phyloP scores from a whole-genome alignment of 805 yeast genomes.

The Monosporozyma servazzii region DNA sequence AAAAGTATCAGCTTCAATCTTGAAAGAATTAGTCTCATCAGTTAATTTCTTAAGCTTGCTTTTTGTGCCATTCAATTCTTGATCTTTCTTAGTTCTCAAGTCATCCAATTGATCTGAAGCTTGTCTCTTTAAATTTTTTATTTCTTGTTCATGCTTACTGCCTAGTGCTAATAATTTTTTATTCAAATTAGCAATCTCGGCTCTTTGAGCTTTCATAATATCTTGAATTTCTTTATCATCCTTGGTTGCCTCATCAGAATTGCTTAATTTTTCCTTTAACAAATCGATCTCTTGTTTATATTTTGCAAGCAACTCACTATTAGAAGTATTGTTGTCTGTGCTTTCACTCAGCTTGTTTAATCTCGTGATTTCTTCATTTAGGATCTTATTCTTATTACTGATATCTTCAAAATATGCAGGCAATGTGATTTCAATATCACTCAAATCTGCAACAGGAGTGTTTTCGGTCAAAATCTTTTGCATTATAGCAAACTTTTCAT shows the following conservation, averaged over 20 bases:
- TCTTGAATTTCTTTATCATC: background rate
- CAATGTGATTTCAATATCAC: slow-evolving; percentile 61
- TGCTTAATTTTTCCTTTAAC: background rate
- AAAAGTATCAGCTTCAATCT: background rate
- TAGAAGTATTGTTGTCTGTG: background rate
- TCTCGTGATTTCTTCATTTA: slow-evolving; percentile 56
- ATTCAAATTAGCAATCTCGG: slow-evolving; percentile 3
- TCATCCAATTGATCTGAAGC: background rate
- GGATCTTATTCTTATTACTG: slow-evolving; percentile 48
- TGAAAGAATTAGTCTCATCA: background rate
- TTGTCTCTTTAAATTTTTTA: background rate
- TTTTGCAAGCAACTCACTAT: background rate
- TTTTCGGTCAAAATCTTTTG: slow-evolving; percentile 65
- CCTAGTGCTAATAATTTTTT: background rate
- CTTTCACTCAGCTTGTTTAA: slow-evolving; percentile 17
- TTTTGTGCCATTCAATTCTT: background rate
- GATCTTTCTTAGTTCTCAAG: background rate
- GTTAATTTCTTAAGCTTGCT: background rate
- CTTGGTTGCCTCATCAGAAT: background rate
- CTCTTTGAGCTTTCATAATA: slow-evolving; percentile 1
- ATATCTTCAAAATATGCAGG: slow-evolving; percentile 61
- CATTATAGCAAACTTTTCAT: slow-evolving; percentile 48
- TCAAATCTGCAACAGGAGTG: slow-evolving; percentile 70
- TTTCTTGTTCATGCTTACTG: slow-evolving; percentile 1
- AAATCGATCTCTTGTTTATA: background rate